phyloP scores from a whole-genome alignment of 805 yeast species.

The Pichia californica region DNA sequence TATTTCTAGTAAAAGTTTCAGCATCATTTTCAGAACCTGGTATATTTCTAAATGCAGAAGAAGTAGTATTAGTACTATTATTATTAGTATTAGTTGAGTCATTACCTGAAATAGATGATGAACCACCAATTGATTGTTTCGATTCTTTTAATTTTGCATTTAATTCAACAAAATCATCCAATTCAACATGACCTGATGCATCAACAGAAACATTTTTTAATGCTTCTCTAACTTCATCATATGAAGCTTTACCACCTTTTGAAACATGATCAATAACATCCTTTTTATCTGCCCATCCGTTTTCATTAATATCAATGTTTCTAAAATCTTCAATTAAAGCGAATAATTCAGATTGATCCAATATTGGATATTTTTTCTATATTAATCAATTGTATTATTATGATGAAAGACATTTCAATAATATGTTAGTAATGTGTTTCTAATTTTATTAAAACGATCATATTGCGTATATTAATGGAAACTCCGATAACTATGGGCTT shows the following conservation, averaged over 20 bases:
- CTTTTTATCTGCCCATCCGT: slow-evolving; percentile 92
- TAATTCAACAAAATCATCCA: slow-evolving; percentile 87
- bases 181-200: slow-evolving; percentile 93
- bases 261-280: slow-evolving; percentile 81
- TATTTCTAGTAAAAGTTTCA: slow-evolving; percentile 38
- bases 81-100: too few species aligned
- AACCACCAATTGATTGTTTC: slow-evolving; percentile 17
- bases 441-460: too few species aligned
- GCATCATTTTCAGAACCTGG: slow-evolving; percentile 23
- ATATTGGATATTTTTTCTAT: slow-evolving; percentile 79
- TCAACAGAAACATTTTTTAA: slow-evolving; percentile 87
- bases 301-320: slow-evolving; percentile 78
- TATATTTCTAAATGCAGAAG: background rate
- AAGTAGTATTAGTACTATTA: too few species aligned
- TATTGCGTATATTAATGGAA: too few species aligned
- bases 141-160: slow-evolving; percentile 70
- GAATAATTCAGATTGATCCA: slow-evolving; percentile 83
- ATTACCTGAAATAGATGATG: background rate
- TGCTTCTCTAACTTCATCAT: slow-evolving; percentile 92
- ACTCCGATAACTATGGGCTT: too few species aligned
- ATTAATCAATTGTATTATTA: background rate
- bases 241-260: slow-evolving; percentile 69
- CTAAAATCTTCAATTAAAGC: slow-evolving; percentile 82
- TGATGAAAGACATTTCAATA: background rate
- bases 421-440: background rate